Conservation (phyloP, 202 grass and related monocot genomes). For the Carex arenaria region DNA sequence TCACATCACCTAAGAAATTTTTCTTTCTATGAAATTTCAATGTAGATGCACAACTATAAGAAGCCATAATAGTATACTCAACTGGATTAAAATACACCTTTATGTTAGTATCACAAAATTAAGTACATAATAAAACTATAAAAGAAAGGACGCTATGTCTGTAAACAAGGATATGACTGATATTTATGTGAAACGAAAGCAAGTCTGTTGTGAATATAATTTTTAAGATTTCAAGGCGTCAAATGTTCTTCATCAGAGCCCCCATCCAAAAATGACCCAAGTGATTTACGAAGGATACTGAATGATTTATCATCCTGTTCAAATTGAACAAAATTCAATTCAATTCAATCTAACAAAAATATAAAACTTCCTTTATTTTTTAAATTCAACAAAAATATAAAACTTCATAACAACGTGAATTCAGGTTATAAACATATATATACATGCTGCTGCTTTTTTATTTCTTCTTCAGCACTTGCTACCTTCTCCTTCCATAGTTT, state of each 20-base stretch:
- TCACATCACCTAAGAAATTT: too few species aligned
- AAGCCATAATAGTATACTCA: too few species aligned
- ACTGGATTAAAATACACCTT: neutral
- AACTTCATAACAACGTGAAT: neutral
- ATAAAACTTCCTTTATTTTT: too few species aligned
- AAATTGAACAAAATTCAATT: neutral
- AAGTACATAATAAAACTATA: neutral
- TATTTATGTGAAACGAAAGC: neutral
- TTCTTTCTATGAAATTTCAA: too few species aligned
- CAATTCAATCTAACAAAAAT: too few species aligned
- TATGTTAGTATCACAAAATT: neutral
- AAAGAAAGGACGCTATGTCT: neutral
- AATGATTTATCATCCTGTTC: slow-evolving; percentile 84
- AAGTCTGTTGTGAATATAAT: neutral
- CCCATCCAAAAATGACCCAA: slow-evolving; percentile 66
- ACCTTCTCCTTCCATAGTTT: slow-evolving; percentile 63
- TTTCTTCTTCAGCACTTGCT: slow-evolving; percentile 63
- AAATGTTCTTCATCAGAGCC: slow-evolving; percentile 47
- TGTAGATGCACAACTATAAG: too few species aligned
- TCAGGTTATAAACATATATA: slow-evolving; percentile 11
- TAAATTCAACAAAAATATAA: too few species aligned
- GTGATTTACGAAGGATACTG: slow-evolving; percentile 74
- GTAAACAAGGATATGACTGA: neutral
- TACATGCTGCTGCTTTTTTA: slow-evolving; percentile 79
- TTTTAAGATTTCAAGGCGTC: neutral